Conservation (phyloP, 352 stramenopile species). For the Poterioochromonas sp. region DNA sequence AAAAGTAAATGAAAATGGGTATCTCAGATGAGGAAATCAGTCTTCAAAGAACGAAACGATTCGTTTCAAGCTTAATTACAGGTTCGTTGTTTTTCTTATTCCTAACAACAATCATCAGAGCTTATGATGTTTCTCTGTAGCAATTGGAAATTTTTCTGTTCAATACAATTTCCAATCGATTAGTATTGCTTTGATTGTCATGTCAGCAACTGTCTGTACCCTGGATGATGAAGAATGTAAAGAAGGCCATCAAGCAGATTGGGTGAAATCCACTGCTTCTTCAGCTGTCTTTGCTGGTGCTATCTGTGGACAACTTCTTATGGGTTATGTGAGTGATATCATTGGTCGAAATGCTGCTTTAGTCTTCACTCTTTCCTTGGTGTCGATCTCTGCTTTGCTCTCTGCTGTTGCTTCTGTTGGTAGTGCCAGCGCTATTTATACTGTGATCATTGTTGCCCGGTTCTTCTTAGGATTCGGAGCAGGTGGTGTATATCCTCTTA, state of each 20-base stretch:
- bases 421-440: constrained; percentile 9
- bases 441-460: background rate
- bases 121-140: no score
- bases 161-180: constrained; percentile 3
- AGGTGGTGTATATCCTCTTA: constrained; percentile 32
- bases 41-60: no score
- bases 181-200: background rate
- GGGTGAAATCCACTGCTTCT: background rate
- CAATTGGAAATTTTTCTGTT: constrained; percentile 7
- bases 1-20: no score
- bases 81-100: no score
- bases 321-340: constrained; percentile 31
- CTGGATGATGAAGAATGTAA: background rate
- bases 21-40: no score
- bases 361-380: constrained; percentile 1
- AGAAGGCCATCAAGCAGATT: background rate
- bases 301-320: constrained; percentile 14
- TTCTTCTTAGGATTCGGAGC: constrained; percentile 32
- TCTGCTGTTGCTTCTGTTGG: background rate
- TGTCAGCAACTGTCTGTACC: background rate
- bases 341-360: constrained; percentile 23
- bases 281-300: constrained; percentile 14
- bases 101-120: no score
- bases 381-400: background rate
- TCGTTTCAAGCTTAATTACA: no score